phyloP scores from a whole-genome alignment of 139 green algal genomes.

The Helicosporidium sp. region DNA sequence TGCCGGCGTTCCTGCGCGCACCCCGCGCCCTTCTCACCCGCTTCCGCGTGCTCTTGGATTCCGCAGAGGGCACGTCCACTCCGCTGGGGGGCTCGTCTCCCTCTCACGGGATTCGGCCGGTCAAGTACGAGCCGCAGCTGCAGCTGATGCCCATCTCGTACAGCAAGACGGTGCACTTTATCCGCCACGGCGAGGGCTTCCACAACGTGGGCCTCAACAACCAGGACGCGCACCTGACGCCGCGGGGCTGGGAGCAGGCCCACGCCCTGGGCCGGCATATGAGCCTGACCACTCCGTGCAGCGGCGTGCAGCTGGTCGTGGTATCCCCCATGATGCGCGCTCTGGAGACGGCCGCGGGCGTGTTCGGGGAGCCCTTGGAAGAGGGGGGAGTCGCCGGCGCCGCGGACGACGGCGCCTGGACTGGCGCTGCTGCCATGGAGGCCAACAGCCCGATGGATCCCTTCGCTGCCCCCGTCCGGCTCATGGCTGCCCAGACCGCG shows the following conservation, averaged over 20 bases:
- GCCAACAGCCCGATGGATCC: not conserved
- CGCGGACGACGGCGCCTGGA: no score
- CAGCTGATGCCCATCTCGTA: slow-evolving; percentile 14
- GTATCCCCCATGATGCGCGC: slow-evolving; percentile 17
- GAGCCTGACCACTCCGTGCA: not conserved
- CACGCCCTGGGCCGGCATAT: slow-evolving; percentile 22
- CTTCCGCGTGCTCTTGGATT: not conserved
- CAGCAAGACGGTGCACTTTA: slow-evolving; percentile 30
- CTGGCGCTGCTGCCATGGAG: no score
- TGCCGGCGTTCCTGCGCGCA: not conserved
- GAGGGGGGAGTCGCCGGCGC: no score
- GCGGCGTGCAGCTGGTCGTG: slow-evolving; percentile 17
- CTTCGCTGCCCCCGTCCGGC: not conserved
- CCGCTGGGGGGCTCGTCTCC: not conserved
- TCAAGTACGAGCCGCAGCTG: slow-evolving; percentile 18
- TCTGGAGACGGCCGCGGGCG: slow-evolving; percentile 22
- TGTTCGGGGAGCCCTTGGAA: slow-evolving; percentile 8
- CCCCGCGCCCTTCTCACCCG: not conserved
- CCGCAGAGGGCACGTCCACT: not conserved
- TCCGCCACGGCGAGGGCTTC: slow-evolving; percentile 34
- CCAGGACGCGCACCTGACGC: slow-evolving; percentile 24
- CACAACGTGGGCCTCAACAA: slow-evolving; percentile 29
- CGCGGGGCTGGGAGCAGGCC: slow-evolving; percentile 25
- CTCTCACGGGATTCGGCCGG: not conserved
- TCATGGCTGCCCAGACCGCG: slow-evolving; percentile 4